Evolutionary conservation across 257 asterid genomes (phyloP), one percentile per base, ranked within the genome.

Genomic region (Gynochthodes officinalis): DNA sequence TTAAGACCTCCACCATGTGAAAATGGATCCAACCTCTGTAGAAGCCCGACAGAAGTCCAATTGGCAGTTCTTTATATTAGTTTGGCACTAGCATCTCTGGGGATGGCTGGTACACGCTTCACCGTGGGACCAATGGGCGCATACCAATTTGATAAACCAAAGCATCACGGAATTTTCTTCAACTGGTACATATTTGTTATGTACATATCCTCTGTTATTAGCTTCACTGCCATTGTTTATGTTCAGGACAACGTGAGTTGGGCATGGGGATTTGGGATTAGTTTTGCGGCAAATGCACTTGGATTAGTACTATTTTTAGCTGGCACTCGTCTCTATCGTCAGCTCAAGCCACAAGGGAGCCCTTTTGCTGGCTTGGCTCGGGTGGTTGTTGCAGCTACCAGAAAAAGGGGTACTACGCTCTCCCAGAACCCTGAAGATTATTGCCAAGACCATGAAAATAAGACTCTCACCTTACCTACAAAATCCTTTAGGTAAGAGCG

Each of bases 291-390:
- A 1, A 75, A 75, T 32, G 27, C 42, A 21, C 12, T 79, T 39
- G 80, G 76, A n/a, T 66, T 75, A n/a, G 53, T 43, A 21, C 12
- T 65, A 15, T 79, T 79, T 40, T 53, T 79, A 13, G 2, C 37
- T 28, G 82, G 82, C 52, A 70, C 27, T 30, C 37, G 71, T 18
- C 75, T 79, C 7, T 79, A 75, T 49, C 73, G 46, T 50, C 70
- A 19, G 23, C 53, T 10, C 18, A 70, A 57, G 74, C 88, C 89
- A 13, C 67, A 33, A 28, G 91, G 89, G 55, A 86, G 87, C 81
- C 96, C 96, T 5, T 89, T 85, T 42, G 80, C n/a, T 62, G 58
- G 82, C 61, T 60, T 87, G 32, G 91, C 79, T 28, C 72, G 81
- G 3, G 93, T 89, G 21, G 0, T 86, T 1, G 81, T 81, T 28